Conservation (phyloP, 1,284 basidiomycete species). For the Ustilago vetiveriae region DNA sequence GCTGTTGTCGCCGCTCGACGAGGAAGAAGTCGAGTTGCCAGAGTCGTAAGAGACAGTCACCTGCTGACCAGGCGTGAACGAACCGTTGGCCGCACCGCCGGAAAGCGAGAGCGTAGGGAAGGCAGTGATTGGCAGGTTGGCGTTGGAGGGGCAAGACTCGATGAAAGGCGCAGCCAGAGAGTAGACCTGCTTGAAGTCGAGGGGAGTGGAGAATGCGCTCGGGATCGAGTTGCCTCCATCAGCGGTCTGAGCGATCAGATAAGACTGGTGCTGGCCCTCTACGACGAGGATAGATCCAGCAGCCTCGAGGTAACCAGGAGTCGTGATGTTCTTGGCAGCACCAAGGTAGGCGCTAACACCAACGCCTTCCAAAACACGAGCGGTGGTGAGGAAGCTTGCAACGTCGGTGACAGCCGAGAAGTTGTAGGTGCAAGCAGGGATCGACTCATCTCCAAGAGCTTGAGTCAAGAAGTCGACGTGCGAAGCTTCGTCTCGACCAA, state of each 20-base stretch:
- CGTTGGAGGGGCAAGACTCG: conserved; percentile 34
- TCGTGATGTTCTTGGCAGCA: conserved; percentile 46
- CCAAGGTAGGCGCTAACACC: conserved; percentile 41
- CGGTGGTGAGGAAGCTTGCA: conserved; percentile 46
- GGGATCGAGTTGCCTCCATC: conserved; percentile 40
- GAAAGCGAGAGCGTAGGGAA: conserved; percentile 31
- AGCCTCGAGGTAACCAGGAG: conserved; percentile 30
- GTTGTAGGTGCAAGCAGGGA: conserved; percentile 47
- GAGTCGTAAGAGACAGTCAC: conserved; percentile 31
- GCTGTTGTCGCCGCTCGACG: not conserved
- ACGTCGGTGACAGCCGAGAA: conserved; percentile 38
- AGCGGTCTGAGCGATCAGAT: conserved; percentile 65
- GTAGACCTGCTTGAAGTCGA: conserved; percentile 59
- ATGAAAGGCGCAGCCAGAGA: conserved; percentile 60
- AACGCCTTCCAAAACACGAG: conserved; percentile 49
- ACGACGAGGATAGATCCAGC: conserved; percentile 68
- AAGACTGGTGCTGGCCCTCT: conserved; percentile 70
- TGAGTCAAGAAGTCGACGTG: conserved; percentile 36
- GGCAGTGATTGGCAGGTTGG: conserved; percentile 29
- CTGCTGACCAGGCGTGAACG: conserved; percentile 44
- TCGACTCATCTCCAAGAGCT: conserved; percentile 32
- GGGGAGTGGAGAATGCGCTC: conserved; percentile 42
- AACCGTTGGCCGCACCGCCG: conserved; percentile 21
- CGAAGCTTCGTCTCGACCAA: conserved; percentile 41
- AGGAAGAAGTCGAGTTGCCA: conserved; percentile 11